phyloP scores from a whole-genome alignment of 805 yeast species.

The Starmerella riodocensis region DNA sequence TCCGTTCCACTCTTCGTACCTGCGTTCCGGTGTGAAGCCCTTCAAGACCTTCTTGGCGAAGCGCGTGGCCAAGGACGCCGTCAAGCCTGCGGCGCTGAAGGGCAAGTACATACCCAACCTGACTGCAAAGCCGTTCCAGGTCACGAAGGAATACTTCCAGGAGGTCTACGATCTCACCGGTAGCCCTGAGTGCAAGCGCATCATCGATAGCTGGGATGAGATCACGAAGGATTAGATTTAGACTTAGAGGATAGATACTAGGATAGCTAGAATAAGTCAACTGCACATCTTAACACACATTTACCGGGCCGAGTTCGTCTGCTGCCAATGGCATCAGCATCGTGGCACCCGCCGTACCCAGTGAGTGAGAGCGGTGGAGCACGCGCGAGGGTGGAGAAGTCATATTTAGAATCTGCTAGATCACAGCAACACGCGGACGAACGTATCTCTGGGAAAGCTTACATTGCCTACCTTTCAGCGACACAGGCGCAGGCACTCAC shows the following conservation, averaged over 20 bases:
- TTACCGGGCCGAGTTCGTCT: no score
- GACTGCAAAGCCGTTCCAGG: constrained; percentile 93
- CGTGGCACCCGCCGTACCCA: no score
- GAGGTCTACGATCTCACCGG: constrained; percentile 86
- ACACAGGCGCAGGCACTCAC: neutral
- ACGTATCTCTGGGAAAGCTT: no score
- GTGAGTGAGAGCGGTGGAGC: no score
- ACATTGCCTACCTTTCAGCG: no score
- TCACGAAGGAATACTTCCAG: constrained; percentile 93
- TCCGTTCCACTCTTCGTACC: constrained; percentile 98
- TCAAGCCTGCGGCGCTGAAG: constrained; percentile 83
- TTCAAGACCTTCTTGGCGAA: constrained; percentile 94
- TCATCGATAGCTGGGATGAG: constrained; percentile 90
- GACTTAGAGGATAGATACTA: neutral
- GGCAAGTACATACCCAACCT: constrained; percentile 96
- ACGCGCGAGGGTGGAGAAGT: no score
- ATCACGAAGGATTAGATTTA: constrained; percentile 32
- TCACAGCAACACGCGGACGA: no score
- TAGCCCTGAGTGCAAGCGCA: constrained; percentile 77
- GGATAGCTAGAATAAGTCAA: no score
- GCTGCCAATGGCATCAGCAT: no score
- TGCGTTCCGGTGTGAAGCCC: constrained; percentile 97
- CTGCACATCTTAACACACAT: no score
- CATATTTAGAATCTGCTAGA: no score
- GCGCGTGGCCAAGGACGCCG: constrained; percentile 89